phyloP scores from a whole-genome alignment of 306 rosid species.

The Lathyrus oleraceus region DNA sequence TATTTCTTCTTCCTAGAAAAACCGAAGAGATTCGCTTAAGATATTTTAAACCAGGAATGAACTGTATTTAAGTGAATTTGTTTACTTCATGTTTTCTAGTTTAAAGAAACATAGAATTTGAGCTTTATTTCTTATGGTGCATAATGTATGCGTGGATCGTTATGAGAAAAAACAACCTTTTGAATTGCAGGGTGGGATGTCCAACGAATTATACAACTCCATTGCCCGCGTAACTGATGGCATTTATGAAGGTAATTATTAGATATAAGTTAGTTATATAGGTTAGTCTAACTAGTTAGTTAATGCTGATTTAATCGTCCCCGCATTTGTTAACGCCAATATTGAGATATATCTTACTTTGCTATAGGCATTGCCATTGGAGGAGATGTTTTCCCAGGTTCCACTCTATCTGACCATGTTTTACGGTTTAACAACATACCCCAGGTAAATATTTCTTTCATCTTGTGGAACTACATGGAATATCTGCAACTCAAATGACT shows the following conservation, averaged over 20 bases:
- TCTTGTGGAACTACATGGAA: slow-evolving; percentile 28
- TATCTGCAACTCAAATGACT: slow-evolving; percentile 19
- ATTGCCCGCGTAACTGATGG: slow-evolving; percentile 98
- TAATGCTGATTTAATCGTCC: slow-evolving; percentile 5
- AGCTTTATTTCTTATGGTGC: slow-evolving; percentile 25
- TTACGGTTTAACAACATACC: slow-evolving; percentile 98
- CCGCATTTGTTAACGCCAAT: slow-evolving; percentile 4
- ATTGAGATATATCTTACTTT: slow-evolving; percentile 37
- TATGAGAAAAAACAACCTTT: slow-evolving; percentile 38
- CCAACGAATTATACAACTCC: slow-evolving; percentile 88
- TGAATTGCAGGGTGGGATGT: slow-evolving; percentile 93
- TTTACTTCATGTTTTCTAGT: slow-evolving; percentile 23
- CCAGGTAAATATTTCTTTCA: slow-evolving; percentile 55
- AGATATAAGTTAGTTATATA: no score
- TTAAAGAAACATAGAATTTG: slow-evolving; percentile 6
- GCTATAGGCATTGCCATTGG: slow-evolving; percentile 93
- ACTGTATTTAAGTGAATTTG: slow-evolving; percentile 16
- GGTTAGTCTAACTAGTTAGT: no score
- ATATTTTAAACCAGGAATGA: slow-evolving; percentile 18
- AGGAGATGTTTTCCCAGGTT: slow-evolving; percentile 99
- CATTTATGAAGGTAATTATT: slow-evolving; percentile 77
- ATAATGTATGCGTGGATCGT: not conserved
- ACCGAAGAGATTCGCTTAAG: slow-evolving; percentile 10
- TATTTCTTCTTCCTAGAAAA: slow-evolving; percentile 13
- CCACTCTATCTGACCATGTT: slow-evolving; percentile 97